Evolutionary conservation across 2,329 filamentous ascomycete genomes (phyloP), one percentile per base, ranked within the genome.

Genomic region (Fusarium azukiicola): DNA sequence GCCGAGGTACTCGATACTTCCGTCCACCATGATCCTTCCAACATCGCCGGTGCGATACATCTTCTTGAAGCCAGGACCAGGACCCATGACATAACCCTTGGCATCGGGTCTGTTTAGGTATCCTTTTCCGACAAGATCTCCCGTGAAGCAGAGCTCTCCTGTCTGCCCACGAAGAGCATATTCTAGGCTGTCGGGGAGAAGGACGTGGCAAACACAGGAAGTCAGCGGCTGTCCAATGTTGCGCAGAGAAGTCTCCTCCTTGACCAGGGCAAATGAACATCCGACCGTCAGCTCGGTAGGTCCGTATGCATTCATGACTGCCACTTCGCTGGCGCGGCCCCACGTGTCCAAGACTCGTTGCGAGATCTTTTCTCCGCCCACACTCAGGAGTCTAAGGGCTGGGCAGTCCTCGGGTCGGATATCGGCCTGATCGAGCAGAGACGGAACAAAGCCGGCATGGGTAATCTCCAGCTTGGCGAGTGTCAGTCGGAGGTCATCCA

Each of bases 261-360:
- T 36, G 42, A 64, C 42, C 42, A 64, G 21, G 2, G 61, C 61
- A 36, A 64, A 64, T 46, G 61, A 64, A 36, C 61, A 64, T 47
- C 61, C 61, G 14, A 64, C 61, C 42, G 61, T 64, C 61, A 64
- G n/a, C 17, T 64, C 61, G 47, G 61, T 64, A 64, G 61, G 61
- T 64, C 61, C 61, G 23, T 64, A 64, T 47, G 61, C 61, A 64
- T 64, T 64, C 61, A 64, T 64, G 21, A 64, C 42, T n/a, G 61
- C 61, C 17, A 64, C 61, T 64, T 64, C 42, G 17, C 23, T 64
- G 46, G 61, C 61, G 42, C 61, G 23, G 12, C 61, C 61, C 61
- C 61, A 64, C 11, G 61, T 64, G 47, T 64, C 42, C 61, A 64
- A 64, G 61, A 64, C 61, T 64, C 61, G 46, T 46, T 64, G 61